Conservation (phyloP, 352 stramenopile species). For the Pythium diclinum region DNA sequence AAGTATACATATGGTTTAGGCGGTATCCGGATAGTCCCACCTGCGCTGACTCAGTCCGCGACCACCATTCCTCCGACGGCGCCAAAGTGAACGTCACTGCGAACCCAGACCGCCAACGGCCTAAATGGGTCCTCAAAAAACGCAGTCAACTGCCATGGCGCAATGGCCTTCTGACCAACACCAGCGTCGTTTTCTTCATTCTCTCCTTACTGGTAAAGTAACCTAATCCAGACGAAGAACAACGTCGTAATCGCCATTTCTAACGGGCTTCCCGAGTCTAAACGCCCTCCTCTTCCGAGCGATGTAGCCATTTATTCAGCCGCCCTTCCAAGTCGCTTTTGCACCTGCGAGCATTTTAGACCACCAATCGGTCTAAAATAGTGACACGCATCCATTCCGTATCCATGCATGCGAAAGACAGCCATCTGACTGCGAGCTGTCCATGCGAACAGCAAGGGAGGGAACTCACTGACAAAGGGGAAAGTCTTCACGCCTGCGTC, state of each 20-base stretch:
- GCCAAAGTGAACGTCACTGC: background rate
- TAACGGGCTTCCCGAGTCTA: background rate
- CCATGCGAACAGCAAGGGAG: background rate
- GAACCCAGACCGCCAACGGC: background rate
- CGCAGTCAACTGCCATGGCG: no score
- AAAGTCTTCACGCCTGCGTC: background rate
- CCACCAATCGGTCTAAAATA: background rate
- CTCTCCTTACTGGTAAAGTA: no score
- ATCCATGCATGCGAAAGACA: conserved; percentile 3
- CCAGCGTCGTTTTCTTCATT: no score
- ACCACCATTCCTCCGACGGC: background rate
- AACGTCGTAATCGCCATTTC: background rate
- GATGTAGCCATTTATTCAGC: background rate
- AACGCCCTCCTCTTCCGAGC: background rate
- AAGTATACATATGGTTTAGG: background rate
- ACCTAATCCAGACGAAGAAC: no score
- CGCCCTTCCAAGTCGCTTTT: background rate
- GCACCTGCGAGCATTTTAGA: background rate
- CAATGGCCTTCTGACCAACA: no score
- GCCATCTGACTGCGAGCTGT: background rate
- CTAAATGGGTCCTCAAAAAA: background rate
- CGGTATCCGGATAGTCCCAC: background rate
- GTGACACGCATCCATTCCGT: background rate
- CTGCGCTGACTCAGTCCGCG: background rate
- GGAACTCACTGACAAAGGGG: background rate